Conservation (phyloP, 768 basidiomycete species). For the Leccinum rimulosum region DNA sequence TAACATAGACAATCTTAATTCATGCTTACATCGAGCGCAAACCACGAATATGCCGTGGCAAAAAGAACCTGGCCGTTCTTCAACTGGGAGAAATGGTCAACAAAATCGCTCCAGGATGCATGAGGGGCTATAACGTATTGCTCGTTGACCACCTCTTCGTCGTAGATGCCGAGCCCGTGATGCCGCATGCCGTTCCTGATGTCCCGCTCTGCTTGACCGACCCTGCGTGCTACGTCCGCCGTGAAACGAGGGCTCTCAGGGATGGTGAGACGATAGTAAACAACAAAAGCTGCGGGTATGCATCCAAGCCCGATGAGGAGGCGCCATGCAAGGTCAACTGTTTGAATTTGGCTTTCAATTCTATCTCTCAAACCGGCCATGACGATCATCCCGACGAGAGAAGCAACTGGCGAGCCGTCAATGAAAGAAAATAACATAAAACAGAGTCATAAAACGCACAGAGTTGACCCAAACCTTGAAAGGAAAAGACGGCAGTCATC, state of each 20-base stretch:
- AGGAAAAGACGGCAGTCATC: slow-evolving; percentile 83
- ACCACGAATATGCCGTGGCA: slow-evolving; percentile 80
- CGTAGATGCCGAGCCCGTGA: slow-evolving; percentile 44
- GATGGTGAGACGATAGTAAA: slow-evolving; percentile 88
- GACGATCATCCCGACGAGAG: slow-evolving; percentile 60
- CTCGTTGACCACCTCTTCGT: slow-evolving; percentile 45
- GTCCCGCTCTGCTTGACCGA: slow-evolving; percentile 67
- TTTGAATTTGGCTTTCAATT: slow-evolving; percentile 37
- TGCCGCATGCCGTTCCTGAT: slow-evolving; percentile 60
- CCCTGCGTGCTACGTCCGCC: slow-evolving; percentile 81
- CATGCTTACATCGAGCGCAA: slow-evolving; percentile 69
- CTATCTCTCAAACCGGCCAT: slow-evolving; percentile 60
- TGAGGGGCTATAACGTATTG: slow-evolving; percentile 63
- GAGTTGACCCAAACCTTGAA: slow-evolving; percentile 87
- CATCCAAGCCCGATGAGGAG: slow-evolving; percentile 83
- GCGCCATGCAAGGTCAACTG: slow-evolving; percentile 78
- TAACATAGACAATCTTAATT: background rate
- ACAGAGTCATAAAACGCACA: slow-evolving; percentile 36
- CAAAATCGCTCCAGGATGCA: slow-evolving; percentile 67
- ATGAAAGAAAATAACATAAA: background rate
- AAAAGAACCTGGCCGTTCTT: slow-evolving; percentile 74
- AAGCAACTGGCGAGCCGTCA: slow-evolving; percentile 43
- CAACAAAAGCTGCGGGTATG: slow-evolving; percentile 70
- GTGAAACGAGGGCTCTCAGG: slow-evolving; percentile 89
- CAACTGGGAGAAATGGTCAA: slow-evolving; percentile 61